Evolutionary conservation across 768 basidiomycete genomes (phyloP).

Genomic region (Asterophora lycoperdoides): DNA sequence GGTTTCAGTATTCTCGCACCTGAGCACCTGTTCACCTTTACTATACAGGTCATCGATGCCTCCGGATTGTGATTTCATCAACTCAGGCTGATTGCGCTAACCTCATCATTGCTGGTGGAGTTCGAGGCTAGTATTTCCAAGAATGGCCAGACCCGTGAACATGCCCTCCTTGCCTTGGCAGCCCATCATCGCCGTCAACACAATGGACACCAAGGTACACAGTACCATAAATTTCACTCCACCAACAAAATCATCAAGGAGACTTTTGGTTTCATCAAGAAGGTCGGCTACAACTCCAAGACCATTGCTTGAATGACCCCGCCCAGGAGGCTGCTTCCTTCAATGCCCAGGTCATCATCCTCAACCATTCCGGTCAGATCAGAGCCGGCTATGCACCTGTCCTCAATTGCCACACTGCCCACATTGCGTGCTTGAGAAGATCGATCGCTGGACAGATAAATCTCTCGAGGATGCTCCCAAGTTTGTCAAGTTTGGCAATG

Average conservation of each 20-base stretch:
- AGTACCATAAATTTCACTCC: too few species aligned
- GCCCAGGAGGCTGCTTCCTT: constrained; percentile 98
- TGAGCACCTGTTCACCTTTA: constrained; percentile 17
- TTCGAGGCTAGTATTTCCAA: constrained; percentile 99
- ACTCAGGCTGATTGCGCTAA: constrained; percentile 99
- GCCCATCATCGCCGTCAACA: constrained; percentile 99
- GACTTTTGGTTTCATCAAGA: constrained; percentile 97
- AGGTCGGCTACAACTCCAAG: constrained; percentile 99
- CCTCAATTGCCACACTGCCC: constrained; percentile 99
- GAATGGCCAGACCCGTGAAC: constrained; percentile 99
- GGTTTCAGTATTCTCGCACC: constrained; percentile 26
- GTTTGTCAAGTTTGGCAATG: constrained; percentile 99
- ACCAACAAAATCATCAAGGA: constrained; percentile 97
- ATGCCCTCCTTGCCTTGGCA: constrained; percentile 99
- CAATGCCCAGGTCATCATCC: constrained; percentile 99
- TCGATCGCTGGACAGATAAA: constrained; percentile 98
- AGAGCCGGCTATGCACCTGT: constrained; percentile 98
- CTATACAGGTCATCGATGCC: constrained; percentile 88
- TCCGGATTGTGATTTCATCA: constrained; percentile 99
- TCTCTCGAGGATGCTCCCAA: constrained; percentile 84
- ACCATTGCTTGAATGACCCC: constrained; percentile 97
- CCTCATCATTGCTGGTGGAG: constrained; percentile 99
- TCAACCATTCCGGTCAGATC: constrained; percentile 99
- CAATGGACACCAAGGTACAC: constrained; percentile 97
- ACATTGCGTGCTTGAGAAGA: constrained; percentile 99